Conservation (phyloP, 1,284 basidiomycete genomes). For the Veloboletus limbatus region DNA sequence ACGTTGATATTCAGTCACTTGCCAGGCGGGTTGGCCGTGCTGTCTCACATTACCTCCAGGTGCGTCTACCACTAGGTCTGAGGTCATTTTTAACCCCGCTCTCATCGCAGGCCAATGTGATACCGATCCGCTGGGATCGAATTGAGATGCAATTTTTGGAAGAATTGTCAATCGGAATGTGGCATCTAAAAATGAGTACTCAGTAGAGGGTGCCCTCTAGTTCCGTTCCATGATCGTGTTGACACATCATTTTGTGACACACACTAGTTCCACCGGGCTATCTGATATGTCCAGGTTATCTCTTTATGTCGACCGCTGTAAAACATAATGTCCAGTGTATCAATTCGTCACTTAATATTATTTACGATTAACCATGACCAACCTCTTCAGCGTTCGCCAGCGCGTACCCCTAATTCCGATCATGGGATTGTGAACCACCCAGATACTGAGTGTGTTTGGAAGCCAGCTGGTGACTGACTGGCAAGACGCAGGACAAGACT, state of each 20-base stretch:
- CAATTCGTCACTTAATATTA: conserved; percentile 19
- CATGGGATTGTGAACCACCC: too few species aligned
- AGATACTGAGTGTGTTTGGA: too few species aligned
- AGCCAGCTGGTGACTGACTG: too few species aligned
- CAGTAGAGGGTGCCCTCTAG: conserved; percentile 29
- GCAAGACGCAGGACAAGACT: too few species aligned
- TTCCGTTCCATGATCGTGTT: conserved; percentile 4
- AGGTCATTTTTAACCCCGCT: conserved; percentile 15
- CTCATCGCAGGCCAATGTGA: conserved; percentile 51
- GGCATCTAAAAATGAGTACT: conserved; percentile 55
- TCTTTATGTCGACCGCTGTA: conserved; percentile 22
- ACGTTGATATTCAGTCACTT: conserved; percentile 62
- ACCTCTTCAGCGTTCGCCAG: not conserved
- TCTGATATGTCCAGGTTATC: conserved; percentile 10
- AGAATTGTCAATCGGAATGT: conserved; percentile 63
- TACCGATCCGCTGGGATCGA: conserved; percentile 65
- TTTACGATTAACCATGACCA: conserved; percentile 16
- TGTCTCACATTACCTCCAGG: conserved; percentile 73
- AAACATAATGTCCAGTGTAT: conserved; percentile 24
- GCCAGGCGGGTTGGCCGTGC: conserved; percentile 67
- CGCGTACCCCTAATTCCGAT: not conserved
- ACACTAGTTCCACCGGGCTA: conserved; percentile 11
- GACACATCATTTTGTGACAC: conserved; percentile 8
- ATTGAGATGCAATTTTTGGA: conserved; percentile 71
- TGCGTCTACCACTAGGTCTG: conserved; percentile 26